Base-by-base conservation (phyloP, 2,329 filamentous ascomycete genomes). In the Catunica adiposa region DNA sequence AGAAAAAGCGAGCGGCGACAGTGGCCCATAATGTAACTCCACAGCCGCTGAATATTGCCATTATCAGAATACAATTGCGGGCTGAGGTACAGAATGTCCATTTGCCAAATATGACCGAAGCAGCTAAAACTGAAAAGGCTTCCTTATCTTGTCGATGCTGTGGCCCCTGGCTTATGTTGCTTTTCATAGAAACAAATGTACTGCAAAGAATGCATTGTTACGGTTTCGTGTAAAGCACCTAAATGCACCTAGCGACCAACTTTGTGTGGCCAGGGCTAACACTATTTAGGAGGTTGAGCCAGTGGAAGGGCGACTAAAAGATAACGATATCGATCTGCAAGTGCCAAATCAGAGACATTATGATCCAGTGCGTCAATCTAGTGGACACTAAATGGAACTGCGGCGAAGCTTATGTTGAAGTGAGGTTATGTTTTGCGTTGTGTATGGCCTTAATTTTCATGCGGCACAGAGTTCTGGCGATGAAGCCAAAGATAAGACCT, bases 141-240 rank as follows among this genome's bases (percentile, higher is more conserved):
- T 26, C 54, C 40, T 57, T 57, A 57, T 58, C 53, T 55, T 44
- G 8, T 44, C 3, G 15, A 17, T 4, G 40, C 40, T n/a, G 46
- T 46, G 20, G 51, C 48, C 53, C 51, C 31, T 55, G 53, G 44
- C 47, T 46, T 26, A 23, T 52, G 53, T 58, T 58, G 29, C 53
- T 58, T 53, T 58, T 31, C 48, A 58, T 55, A 53, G 37, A 57
- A 54, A 57, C 51, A 50, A 17, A 8, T 22, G 4, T 48, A 14
- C 11, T 34, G 29, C 29, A 34, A 34, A 34, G 11, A 11, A 34
- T 11, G 29, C 5, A 34, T 5, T 5, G 29, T 11, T 5, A 34
- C 11, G 5, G 11, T 34, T 34, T 34, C 29, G 29, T 34, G 29
- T 34, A n/a, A n/a, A n/a, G n/a, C n/a, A n/a, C n/a, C n/a, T n/a